These are phyloP conservation scores for Hebeloma cylindrosporum DNA, from an alignment of 768 basidiomycete species.

Conservation along the genomic window DNA sequence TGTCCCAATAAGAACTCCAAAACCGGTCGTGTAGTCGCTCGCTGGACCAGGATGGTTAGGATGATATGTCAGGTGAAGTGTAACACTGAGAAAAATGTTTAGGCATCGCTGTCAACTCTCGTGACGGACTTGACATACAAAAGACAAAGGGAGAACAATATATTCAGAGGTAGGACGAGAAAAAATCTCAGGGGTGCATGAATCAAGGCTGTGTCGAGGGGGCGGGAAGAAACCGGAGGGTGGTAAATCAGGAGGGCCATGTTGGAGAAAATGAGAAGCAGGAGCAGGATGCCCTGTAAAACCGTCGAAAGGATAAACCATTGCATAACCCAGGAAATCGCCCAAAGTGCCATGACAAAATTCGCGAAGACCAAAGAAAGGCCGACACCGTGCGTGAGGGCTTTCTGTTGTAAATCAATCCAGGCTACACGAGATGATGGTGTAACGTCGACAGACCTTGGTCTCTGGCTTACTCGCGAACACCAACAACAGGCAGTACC, in stretches of 20 bases:
- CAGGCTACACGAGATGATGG: background rate
- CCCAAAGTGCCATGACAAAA: constrained; percentile 79
- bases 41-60: constrained; percentile 45
- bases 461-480: constrained; percentile 74
- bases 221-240: constrained; percentile 53
- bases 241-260: constrained; percentile 76
- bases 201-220: constrained; percentile 79
- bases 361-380: constrained; percentile 74
- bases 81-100: constrained; percentile 48
- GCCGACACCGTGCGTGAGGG: constrained; percentile 80
- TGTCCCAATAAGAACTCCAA: constrained; percentile 63
- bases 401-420: constrained; percentile 49
- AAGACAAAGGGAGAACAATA: constrained; percentile 59
- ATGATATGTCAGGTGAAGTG: constrained; percentile 62
- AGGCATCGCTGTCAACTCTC: background rate
- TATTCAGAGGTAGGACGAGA: constrained; percentile 48
- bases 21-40: constrained; percentile 66
- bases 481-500: constrained; percentile 80
- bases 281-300: constrained; percentile 65
- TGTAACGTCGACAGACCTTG: constrained; percentile 49
- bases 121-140: constrained; percentile 45
- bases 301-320: constrained; percentile 78
- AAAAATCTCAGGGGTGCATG: constrained; percentile 86
- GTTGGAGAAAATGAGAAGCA: constrained; percentile 78
- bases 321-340: constrained; percentile 75